A percentile compares a stretch with the other conserved stretches of the same genome.
phyloP scores from a whole-genome alignment of 169 alveolate species.

The Theileria parva region DNA sequence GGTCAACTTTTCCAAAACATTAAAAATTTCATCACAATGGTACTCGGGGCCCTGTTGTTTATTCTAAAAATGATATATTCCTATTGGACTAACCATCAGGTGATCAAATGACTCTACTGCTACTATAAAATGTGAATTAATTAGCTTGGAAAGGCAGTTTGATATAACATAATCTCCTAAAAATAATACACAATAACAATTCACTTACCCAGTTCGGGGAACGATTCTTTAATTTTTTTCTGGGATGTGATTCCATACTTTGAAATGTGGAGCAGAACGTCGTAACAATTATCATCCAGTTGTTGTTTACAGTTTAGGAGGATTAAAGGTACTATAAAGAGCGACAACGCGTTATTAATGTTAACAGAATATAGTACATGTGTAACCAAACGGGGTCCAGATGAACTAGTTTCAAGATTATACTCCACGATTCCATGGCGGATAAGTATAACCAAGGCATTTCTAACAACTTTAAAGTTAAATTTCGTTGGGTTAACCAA shows the following conservation, averaged over 20 bases:
- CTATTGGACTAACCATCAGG: constrained; percentile 13
- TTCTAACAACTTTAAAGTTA: constrained; percentile 47
- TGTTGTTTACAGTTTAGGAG: constrained; percentile 30
- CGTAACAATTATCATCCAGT: constrained; percentile 22
- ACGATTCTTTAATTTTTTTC: constrained; percentile 24
- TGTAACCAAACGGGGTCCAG: constrained; percentile 19
- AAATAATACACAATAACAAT: neutral
- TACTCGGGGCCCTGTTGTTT: neutral
- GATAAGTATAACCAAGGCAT: constrained; percentile 42
- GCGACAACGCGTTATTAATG: constrained; percentile 28
- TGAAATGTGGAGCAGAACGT: constrained; percentile 21
- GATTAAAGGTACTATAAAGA: constrained; percentile 43
- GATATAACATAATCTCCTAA: neutral
- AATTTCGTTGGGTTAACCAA: constrained; percentile 25
- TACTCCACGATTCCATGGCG: constrained; percentile 58
- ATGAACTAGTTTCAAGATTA: constrained; percentile 4
- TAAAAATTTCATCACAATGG: constrained; percentile 1
- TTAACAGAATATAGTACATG: constrained; percentile 40
- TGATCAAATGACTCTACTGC: constrained; percentile 39
- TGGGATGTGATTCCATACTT: constrained; percentile 53
- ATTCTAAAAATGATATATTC: neutral
- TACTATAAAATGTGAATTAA: constrained; percentile 15
- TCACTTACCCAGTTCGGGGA: neutral
- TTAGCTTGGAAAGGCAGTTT: constrained; percentile 21
- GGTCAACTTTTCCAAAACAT: constrained; percentile 15